Percentiles rank a stretch among this genome's conserved stretches.
Evolutionary conservation across 1,284 basidiomycete genomes (phyloP).

Genomic region (Tilletia horrida): DNA sequence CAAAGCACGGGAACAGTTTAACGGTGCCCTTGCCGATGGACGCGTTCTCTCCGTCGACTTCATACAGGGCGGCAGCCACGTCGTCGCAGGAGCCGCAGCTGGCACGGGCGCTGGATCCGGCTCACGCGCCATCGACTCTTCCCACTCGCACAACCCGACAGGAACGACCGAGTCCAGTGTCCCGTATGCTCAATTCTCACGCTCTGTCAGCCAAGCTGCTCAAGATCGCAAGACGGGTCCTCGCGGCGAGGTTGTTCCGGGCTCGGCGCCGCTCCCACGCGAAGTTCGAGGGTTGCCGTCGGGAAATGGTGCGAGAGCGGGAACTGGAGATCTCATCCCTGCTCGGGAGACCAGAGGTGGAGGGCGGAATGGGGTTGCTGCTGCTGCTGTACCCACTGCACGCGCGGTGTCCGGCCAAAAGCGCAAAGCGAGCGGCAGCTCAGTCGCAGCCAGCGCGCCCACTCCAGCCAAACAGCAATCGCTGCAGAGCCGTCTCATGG

Average conservation of each 20-base stretch:
- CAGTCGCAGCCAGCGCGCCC: slow-evolving; percentile 5
- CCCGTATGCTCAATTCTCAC: slow-evolving; percentile 12
- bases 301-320: neutral
- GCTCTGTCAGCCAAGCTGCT: slow-evolving; percentile 17
- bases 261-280: neutral
- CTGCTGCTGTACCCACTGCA: neutral
- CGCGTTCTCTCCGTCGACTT: slow-evolving; percentile 40
- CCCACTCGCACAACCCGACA: slow-evolving; percentile 12
- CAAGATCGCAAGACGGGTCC: slow-evolving; percentile 17
- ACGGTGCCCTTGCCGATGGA: slow-evolving; percentile 50
- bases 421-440: neutral
- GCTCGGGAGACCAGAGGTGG: too few relatives aligned
- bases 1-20: slow-evolving; percentile 42
- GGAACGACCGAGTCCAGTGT: slow-evolving; percentile 13
- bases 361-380: too few relatives aligned
- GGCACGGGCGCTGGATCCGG: neutral
- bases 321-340: neutral
- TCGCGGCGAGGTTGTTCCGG: slow-evolving; percentile 2
- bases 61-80: neutral
- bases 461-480: slow-evolving; percentile 1
- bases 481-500: slow-evolving; percentile 14
- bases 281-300: neutral
- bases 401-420: slow-evolving; percentile 10
- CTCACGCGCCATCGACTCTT: neutral
- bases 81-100: neutral